phyloP scores from a whole-genome alignment of 352 stramenopile species.

The Phytophthora litchii region DNA sequence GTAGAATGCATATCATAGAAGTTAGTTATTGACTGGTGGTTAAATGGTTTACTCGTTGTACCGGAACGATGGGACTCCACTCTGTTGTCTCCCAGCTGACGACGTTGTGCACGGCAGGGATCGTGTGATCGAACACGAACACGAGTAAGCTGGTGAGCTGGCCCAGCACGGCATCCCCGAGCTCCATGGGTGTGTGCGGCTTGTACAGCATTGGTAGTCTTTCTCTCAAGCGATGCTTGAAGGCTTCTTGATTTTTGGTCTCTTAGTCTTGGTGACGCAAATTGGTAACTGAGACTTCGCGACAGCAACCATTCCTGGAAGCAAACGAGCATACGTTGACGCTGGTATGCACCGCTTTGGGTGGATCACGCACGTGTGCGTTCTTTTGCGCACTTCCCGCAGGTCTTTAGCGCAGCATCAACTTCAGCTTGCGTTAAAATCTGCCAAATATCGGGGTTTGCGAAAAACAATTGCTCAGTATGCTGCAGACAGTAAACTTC shows the following conservation, averaged over 20 bases:
- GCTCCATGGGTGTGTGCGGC: constrained; percentile 43
- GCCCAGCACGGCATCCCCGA: constrained; percentile 44
- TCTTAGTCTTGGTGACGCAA: constrained; percentile 21
- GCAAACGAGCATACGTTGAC: constrained; percentile 21
- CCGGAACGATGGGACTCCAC: constrained; percentile 31
- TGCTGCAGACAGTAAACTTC: constrained; percentile 2
- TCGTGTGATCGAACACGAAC: constrained; percentile 48
- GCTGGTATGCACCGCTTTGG: background rate
- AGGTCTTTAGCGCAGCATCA: constrained; percentile 7
- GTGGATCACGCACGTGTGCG: background rate
- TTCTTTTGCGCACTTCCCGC: constrained; percentile 7
- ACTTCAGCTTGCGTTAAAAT: constrained; percentile 17
- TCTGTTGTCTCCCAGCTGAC: constrained; percentile 45
- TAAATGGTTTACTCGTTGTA: background rate
- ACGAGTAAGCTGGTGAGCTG: constrained; percentile 41
- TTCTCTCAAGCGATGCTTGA: background rate
- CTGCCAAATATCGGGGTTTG: constrained; percentile 2
- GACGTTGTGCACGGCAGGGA: constrained; percentile 44
- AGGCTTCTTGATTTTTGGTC: constrained; percentile 2
- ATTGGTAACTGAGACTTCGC: constrained; percentile 18
- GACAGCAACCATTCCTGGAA: constrained; percentile 1
- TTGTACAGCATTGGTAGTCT: constrained; percentile 31
- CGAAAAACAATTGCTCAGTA: constrained; percentile 1
- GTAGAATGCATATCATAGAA: background rate
- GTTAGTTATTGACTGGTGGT: background rate